phyloP scores from a whole-genome alignment of 345 rosid species.

The Camelina laxa region DNA sequence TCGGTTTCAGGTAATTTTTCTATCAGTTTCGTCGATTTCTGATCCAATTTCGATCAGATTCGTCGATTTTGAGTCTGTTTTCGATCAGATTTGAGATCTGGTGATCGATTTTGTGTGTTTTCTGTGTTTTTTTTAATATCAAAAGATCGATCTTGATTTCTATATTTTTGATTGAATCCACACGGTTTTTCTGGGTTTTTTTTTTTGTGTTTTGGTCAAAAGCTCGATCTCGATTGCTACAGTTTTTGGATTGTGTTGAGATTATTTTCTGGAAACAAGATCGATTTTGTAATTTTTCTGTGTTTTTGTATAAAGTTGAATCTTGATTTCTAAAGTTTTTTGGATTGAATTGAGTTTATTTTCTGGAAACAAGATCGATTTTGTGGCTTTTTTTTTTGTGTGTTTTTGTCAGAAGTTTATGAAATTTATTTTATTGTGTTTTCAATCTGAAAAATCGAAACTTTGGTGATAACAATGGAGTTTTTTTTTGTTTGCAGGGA shows the following conservation, averaged over 20 bases:
- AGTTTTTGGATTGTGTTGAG: background rate
- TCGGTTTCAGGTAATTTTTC: constrained; percentile 33
- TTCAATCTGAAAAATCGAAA: background rate
- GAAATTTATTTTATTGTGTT: too few relatives aligned
- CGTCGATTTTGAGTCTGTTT: constrained; percentile 7
- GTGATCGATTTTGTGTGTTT: background rate
- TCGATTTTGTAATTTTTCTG: background rate
- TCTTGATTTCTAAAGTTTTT: background rate
- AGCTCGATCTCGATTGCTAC: background rate
- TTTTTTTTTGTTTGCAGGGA: constrained; percentile 14
- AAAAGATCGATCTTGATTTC: background rate
- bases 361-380: background rate
- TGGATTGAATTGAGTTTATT: background rate
- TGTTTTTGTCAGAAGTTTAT: background rate
- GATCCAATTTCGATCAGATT: background rate
- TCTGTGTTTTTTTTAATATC: background rate
- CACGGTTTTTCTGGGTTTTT: background rate
- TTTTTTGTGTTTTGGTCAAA: background rate
- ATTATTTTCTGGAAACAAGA: background rate
- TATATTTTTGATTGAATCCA: background rate
- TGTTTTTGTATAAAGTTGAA: background rate
- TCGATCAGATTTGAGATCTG: constrained; percentile 7
- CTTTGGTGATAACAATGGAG: background rate
- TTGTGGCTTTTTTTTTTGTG: background rate
- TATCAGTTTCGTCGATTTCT: background rate